phyloP scores from a whole-genome alignment of 495 filamentous ascomycete species.

The Rusavskia elegans region DNA sequence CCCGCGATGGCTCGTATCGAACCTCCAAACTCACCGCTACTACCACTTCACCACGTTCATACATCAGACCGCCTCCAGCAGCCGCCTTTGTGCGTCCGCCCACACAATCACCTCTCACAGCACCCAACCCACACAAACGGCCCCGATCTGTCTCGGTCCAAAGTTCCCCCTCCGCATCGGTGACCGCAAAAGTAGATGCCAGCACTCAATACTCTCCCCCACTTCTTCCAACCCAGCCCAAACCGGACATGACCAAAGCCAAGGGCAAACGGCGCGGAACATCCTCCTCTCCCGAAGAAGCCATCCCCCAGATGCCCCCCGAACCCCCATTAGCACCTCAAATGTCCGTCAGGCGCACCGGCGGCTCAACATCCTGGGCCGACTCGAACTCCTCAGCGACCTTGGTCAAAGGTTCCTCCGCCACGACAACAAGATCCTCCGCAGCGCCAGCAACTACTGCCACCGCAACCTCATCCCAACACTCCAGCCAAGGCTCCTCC shows the following conservation, averaged over 20 bases:
- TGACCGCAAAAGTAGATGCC: conserved; percentile 22
- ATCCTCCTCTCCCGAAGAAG: conserved; percentile 8
- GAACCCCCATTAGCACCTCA: conserved; percentile 14
- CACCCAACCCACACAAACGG: conserved; percentile 5
- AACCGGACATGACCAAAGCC: background rate
- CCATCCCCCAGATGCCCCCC: conserved; percentile 5
- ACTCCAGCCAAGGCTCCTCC: conserved; percentile 27
- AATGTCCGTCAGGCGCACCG: conserved; percentile 4
- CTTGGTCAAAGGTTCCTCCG: conserved; percentile 25
- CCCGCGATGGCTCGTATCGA: conserved; percentile 14
- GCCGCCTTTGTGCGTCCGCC: conserved; percentile 12
- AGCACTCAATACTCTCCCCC: conserved; percentile 39
- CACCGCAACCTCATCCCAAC: too few relatives aligned
- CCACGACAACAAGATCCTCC: conserved; percentile 17
- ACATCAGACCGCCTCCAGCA: conserved; percentile 13
- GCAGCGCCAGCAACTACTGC: too few relatives aligned
- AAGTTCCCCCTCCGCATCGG: conserved; percentile 1
- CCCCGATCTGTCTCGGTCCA: conserved; percentile 3
- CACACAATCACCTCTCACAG: conserved; percentile 6
- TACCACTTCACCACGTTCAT: conserved; percentile 8
- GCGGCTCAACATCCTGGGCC: conserved; percentile 9
- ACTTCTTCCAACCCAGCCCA: background rate
- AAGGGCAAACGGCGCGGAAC: conserved; percentile 13
- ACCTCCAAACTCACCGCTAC: conserved; percentile 6
- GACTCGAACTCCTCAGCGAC: conserved; percentile 22